These are phyloP conservation scores for Yarrowia sp. DNA, from an alignment of 805 yeast species.

Conservation along the genomic window DNA sequence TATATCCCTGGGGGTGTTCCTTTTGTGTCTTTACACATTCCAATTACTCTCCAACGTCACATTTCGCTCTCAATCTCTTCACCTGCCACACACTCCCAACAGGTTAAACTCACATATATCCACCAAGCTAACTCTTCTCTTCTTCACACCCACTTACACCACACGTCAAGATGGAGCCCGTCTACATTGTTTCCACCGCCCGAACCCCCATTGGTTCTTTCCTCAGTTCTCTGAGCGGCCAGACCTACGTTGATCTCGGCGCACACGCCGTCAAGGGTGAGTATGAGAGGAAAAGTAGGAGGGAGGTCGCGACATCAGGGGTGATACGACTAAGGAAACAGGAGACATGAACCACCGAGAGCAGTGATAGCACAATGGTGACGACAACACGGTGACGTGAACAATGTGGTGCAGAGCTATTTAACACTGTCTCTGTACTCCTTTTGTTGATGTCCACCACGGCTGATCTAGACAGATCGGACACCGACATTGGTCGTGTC, in stretches of 20 bases:
- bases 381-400: not conserved
- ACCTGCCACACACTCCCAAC: not conserved
- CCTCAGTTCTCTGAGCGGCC: slow-evolving; percentile 80
- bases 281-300: slow-evolving; percentile 23
- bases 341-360: no score
- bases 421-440: no score
- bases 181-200: slow-evolving; percentile 87
- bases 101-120: not conserved
- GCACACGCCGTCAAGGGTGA: slow-evolving; percentile 78
- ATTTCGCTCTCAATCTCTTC: no score
- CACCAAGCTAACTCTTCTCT: not conserved
- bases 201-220: slow-evolving; percentile 97
- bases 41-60: no score
- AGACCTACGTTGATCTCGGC: slow-evolving; percentile 85
- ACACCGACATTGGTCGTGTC: no score
- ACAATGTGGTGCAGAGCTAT: no score
- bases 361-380: no score
- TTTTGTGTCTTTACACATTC: not conserved
- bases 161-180: slow-evolving; percentile 49
- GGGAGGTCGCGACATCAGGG: no score
- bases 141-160: slow-evolving; percentile 12
- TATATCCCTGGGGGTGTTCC: not conserved
- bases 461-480: no score
- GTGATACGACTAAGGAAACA: not conserved
- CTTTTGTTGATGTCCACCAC: no score